Evolutionary conservation across 2,329 filamentous ascomycete genomes (phyloP), one percentile per base, ranked within the genome.

Genomic region (Apiospora sp.): DNA sequence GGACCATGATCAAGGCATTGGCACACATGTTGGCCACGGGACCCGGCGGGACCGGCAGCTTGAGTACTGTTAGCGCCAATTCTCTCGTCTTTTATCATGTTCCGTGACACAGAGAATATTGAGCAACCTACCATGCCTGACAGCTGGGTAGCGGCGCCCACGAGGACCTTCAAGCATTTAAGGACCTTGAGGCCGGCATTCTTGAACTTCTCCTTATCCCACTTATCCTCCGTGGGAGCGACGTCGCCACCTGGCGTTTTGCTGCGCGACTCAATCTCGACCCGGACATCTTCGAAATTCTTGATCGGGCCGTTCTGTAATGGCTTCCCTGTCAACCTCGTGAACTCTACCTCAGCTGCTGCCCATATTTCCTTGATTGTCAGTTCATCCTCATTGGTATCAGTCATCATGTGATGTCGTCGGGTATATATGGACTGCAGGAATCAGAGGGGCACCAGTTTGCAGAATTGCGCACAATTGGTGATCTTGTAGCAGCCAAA

Each of bases 141-240:
- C 3, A 75, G 76, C 71, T 77, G 75, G 46, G 75, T 71, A 64
- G 78, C 76, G 70, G 72, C 75, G 12, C 75, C 75, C 34, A 77
- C 69, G 61, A 79, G 75, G 67, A 77, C 44, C 43, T 75, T 78
- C n/a, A 79, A 43, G 61, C 74, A 78, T 49, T 77, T 74, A 27
- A 78, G 76, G 14, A 77, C 77, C 54, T 74, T 58, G 24, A 79
- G 75, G 19, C 77, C 77, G 19, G 75, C 71, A 27, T 46, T 30
- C 19, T 54, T 54, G 51, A 54, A 75, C 70, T 76, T 78, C 27
- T 76, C 76, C 71, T 76, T 78, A 8, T 76, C 73, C 77, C 77
- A 78, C 43, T 73, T n/a, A n/a, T n/a, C n/a, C n/a, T n/a, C n/a
- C n/a, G n/a, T n/a, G n/a, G n/a, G n/a, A n/a, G n/a, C n/a, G n/a